Percentiles rank a stretch among this genome's conserved stretches.
These are phyloP conservation scores for Thoreauomyces humboldtii DNA, from an alignment of 192 early-diverging fungal genomes.

Conservation along the genomic window DNA sequence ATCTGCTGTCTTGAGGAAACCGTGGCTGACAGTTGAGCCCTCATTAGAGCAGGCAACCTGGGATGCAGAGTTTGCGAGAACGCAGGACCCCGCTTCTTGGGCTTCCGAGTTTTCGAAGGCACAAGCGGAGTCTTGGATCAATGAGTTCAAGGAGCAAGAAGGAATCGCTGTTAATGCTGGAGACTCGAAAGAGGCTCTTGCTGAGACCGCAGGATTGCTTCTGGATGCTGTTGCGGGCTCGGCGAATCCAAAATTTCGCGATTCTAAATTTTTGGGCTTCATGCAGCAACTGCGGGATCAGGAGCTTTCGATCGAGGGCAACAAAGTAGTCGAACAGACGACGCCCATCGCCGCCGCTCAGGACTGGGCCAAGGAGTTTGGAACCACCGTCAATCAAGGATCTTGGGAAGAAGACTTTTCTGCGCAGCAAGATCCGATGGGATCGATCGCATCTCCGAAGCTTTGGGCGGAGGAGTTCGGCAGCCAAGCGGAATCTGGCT, in stretches of 20 bases:
- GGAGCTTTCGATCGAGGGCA: conserved; percentile 82
- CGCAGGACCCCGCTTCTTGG: conserved; percentile 44
- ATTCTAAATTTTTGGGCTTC: conserved; percentile 87
- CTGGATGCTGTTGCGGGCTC: conserved; percentile 71
- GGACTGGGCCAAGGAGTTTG: conserved; percentile 41
- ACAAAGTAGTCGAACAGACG: conserved; percentile 75
- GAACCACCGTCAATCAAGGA: conserved; percentile 14
- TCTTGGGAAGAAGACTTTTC: conserved; percentile 72
- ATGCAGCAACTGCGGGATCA: conserved; percentile 90
- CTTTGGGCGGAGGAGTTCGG: conserved; percentile 40
- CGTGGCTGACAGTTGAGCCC: background rate
- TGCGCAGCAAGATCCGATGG: conserved; percentile 43
- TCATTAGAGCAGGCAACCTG: conserved; percentile 28
- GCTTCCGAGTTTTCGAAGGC: conserved; percentile 50
- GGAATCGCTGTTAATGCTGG: conserved; percentile 23
- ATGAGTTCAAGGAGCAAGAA: conserved; percentile 49
- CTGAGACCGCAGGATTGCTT: conserved; percentile 78
- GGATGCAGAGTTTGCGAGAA: conserved; percentile 62
- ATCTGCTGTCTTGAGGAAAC: too few species aligned
- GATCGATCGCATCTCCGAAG: conserved; percentile 39
- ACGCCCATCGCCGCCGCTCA: conserved; percentile 38
- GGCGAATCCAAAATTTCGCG: conserved; percentile 89
- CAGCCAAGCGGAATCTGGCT: conserved; percentile 12
- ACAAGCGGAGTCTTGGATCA: conserved; percentile 39
- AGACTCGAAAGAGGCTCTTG: conserved; percentile 64